Base-by-base conservation (phyloP, 2,329 filamentous ascomycete species). In the Hypoxylon sp. region DNA sequence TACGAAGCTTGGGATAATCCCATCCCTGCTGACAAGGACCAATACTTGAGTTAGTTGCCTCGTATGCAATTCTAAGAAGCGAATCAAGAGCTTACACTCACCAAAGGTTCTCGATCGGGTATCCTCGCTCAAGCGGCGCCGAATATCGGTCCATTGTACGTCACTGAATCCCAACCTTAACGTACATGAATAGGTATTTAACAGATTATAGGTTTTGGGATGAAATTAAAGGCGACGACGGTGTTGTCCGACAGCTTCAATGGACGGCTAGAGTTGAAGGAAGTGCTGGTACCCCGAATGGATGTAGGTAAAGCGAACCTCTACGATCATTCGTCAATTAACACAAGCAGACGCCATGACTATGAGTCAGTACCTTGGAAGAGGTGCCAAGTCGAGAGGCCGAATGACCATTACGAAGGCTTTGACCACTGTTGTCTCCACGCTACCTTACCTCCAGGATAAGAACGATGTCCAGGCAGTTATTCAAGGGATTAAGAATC, bases 261-360 rank as follows among this genome's bases (percentile, higher is more conserved):
- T 91, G 87, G 83, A 91, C 89, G 9, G 85, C 88, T 46, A 85
- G 89, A 69, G 88, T 90, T 25, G 89, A 91, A 69, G 85, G 83
- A 28, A 84, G 85, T 41, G 81, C 84, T 49, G 83, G 81, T 58
- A 71, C 72, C 19, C 63, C 57, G 1, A 74, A 77, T 43, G 75
- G 71, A 41, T 71, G 78, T 80, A 74, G 69, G 78, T 77, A 5
- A 13, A 32, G 6, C 2, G 1, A 5, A 25, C 38, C 11, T 32
- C 45, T 57, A 5, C 2, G 21, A 2, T 5, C 6, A 19, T n/a
- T 5, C 34, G 14, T 11, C 32, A 5, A 23, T 65, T 74, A 17
- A 76, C 52, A 21, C 4, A 53, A 21, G 5, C 61, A 84, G 81
- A 80, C 50, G 79, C 84, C 32, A 85, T 87, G 76, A 84, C 82